These are phyloP conservation scores for Cryphonectria parasitica DNA, from an alignment of 2,329 filamentous ascomycete genomes.

Conservation along the genomic window DNA sequence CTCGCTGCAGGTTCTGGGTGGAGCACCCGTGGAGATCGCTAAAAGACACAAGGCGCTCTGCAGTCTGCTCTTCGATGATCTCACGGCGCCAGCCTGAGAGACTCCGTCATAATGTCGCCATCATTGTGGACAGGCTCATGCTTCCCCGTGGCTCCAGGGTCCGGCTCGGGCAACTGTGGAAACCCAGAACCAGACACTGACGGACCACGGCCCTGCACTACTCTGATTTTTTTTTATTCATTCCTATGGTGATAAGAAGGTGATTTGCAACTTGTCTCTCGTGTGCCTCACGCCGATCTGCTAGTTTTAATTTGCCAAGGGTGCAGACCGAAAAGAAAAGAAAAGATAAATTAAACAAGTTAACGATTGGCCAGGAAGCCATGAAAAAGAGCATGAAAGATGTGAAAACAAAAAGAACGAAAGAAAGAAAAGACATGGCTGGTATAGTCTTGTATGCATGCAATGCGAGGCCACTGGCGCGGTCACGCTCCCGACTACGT, in stretches of 20 bases:
- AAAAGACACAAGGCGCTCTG: not conserved
- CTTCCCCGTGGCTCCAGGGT: not conserved
- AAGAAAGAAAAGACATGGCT: not conserved
- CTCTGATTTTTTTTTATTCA: not conserved
- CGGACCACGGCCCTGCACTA: not conserved
- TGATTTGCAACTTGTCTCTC: not conserved
- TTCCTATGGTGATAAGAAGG: not conserved
- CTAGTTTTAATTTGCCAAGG: not conserved
- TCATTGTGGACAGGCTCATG: constrained; percentile 8
- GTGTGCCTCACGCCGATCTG: not conserved
- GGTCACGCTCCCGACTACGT: not conserved
- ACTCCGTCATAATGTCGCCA: constrained; percentile 25
- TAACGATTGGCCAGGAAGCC: not conserved
- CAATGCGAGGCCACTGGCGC: not conserved
- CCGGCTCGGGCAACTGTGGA: not conserved
- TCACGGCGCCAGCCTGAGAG: constrained; percentile 14
- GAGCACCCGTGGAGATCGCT: not conserved
- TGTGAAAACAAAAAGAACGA: not conserved
- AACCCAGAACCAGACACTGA: not conserved
- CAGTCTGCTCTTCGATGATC: constrained; percentile 15
- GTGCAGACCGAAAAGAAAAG: no score
- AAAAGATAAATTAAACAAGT: not conserved
- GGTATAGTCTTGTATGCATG: not conserved
- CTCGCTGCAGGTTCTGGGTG: constrained; percentile 3
- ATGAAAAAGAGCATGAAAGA: not conserved